Evolutionary conservation across 768 basidiomycete genomes (phyloP).

Genomic region (Dacryopinax spathularia): DNA sequence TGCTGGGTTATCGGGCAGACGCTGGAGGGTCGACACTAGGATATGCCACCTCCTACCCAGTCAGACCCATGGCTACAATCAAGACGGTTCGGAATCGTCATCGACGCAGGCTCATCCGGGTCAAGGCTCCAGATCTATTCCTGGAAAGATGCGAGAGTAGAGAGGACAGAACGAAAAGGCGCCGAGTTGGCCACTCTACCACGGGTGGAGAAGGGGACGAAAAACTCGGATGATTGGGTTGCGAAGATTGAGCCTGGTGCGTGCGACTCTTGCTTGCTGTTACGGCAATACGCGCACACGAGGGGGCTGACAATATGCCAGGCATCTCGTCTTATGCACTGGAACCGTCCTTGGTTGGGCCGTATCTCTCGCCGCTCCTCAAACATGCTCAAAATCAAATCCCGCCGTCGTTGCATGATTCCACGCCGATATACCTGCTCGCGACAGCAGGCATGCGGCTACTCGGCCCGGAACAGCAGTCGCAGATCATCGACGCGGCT

Average conservation of each 20-base stretch:
- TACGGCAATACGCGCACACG: neutral
- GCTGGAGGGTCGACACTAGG: neutral
- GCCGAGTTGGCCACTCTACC: slow-evolving; percentile 48
- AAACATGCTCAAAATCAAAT: slow-evolving; percentile 68
- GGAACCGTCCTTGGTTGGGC: slow-evolving; percentile 51
- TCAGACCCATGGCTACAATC: slow-evolving; percentile 62
- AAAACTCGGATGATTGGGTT: slow-evolving; percentile 69
- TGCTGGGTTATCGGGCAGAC: neutral
- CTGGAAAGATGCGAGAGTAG: slow-evolving; percentile 69
- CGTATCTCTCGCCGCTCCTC: slow-evolving; percentile 70
- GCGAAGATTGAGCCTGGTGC: slow-evolving; percentile 85
- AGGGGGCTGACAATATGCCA: slow-evolving; percentile 21
- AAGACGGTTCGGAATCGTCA: slow-evolving; percentile 82
- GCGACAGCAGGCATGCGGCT: slow-evolving; percentile 98
- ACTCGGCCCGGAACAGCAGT: slow-evolving; percentile 51
- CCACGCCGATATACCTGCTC: slow-evolving; percentile 84
- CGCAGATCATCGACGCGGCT: slow-evolving; percentile 54
- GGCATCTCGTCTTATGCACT: slow-evolving; percentile 75
- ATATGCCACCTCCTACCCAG: slow-evolving; percentile 62
- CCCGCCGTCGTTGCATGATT: slow-evolving; percentile 67
- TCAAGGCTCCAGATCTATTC: slow-evolving; percentile 93
- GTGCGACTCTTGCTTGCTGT: slow-evolving; percentile 21
- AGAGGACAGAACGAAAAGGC: slow-evolving; percentile 39
- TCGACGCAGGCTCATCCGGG: slow-evolving; percentile 97
- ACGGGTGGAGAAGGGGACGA: slow-evolving; percentile 82